Percentiles rank a stretch among this genome's conserved stretches.
phyloP scores from a whole-genome alignment of 2,329 filamentous ascomycete genomes.

The Huntiella bhutanensis region DNA sequence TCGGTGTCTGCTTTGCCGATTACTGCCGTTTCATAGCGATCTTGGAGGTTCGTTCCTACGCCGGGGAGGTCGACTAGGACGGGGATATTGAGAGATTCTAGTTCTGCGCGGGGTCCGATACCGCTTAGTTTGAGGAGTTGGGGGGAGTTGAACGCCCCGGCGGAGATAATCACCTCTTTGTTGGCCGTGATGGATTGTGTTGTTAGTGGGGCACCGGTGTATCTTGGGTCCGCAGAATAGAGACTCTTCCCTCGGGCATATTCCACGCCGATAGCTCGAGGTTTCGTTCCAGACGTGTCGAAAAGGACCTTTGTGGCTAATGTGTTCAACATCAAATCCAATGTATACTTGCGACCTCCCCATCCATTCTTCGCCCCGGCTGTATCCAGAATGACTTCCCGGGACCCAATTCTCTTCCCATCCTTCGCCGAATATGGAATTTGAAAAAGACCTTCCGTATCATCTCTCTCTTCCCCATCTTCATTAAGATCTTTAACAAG shows the following conservation, averaged over 20 bases:
- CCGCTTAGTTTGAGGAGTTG: slow-evolving; percentile 33
- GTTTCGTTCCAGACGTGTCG: slow-evolving; percentile 15
- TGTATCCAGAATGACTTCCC: slow-evolving; percentile 31
- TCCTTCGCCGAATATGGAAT: slow-evolving; percentile 35
- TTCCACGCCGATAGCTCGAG: slow-evolving; percentile 22
- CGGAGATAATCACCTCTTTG: slow-evolving; percentile 31
- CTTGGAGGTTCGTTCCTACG: slow-evolving; percentile 29
- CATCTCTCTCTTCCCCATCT: slow-evolving; percentile 14
- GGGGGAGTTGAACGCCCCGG: slow-evolving; percentile 30
- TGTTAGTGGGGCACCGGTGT: slow-evolving; percentile 14
- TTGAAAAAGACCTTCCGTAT: slow-evolving; percentile 28
- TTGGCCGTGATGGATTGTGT: slow-evolving; percentile 15
- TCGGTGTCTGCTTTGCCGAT: slow-evolving; percentile 13
- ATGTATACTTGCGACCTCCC: slow-evolving; percentile 16
- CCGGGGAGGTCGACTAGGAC: slow-evolving; percentile 26
- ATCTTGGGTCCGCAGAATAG: slow-evolving; percentile 18
- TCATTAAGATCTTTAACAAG: slow-evolving; percentile 16
- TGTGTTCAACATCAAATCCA: slow-evolving; percentile 13
- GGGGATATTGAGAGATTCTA: slow-evolving; percentile 25
- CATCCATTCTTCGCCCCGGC: slow-evolving; percentile 13
- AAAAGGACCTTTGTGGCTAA: slow-evolving; percentile 23
- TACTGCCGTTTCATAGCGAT: slow-evolving; percentile 24
- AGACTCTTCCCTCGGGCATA: slow-evolving; percentile 13
- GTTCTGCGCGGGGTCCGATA: slow-evolving; percentile 24
- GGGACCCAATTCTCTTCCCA: slow-evolving; percentile 32